Conservation (phyloP, 495 filamentous ascomycete genomes). For the Penicillium macrosclerotiorum region DNA sequence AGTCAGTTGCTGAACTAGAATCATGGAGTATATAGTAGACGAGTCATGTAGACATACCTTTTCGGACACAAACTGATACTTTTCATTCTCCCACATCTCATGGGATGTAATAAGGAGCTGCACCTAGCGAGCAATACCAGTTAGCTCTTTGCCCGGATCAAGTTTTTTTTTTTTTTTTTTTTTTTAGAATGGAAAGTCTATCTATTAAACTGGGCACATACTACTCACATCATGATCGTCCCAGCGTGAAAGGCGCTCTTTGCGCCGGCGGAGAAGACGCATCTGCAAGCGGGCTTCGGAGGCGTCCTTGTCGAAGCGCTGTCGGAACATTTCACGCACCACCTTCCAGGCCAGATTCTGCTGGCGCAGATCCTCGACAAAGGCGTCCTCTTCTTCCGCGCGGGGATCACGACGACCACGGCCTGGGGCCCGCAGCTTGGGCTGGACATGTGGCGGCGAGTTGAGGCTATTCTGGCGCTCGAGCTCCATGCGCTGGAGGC, state of each 20-base stretch:
- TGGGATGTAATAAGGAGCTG: constrained; percentile 45
- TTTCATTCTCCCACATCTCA: constrained; percentile 50
- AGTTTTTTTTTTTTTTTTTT: too few species aligned
- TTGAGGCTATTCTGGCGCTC: constrained; percentile 29
- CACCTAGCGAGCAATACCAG: constrained; percentile 27
- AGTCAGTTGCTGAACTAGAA: neutral
- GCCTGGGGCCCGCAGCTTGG: constrained; percentile 39
- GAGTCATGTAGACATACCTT: too few species aligned
- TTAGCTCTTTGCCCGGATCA: too few species aligned
- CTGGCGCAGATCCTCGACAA: constrained; percentile 65
- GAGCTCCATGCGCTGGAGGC: constrained; percentile 34
- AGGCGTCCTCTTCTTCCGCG: constrained; percentile 64
- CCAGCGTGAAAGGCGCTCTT: constrained; percentile 61
- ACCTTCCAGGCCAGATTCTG: constrained; percentile 68
- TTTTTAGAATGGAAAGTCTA: too few species aligned
- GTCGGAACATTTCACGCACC: constrained; percentile 62
- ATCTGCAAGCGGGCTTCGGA: constrained; percentile 71
- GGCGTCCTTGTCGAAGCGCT: constrained; percentile 60
- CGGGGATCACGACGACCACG: constrained; percentile 45
- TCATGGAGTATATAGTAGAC: too few species aligned
- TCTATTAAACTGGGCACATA: constrained; percentile 34
- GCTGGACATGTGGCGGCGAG: constrained; percentile 23
- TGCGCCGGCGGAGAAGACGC: constrained; percentile 65
- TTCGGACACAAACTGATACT: constrained; percentile 48
- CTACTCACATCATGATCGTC: constrained; percentile 66